phyloP scores from a whole-genome alignment of 2,329 filamentous ascomycete species.

The Trichoderma brevicompactum region DNA sequence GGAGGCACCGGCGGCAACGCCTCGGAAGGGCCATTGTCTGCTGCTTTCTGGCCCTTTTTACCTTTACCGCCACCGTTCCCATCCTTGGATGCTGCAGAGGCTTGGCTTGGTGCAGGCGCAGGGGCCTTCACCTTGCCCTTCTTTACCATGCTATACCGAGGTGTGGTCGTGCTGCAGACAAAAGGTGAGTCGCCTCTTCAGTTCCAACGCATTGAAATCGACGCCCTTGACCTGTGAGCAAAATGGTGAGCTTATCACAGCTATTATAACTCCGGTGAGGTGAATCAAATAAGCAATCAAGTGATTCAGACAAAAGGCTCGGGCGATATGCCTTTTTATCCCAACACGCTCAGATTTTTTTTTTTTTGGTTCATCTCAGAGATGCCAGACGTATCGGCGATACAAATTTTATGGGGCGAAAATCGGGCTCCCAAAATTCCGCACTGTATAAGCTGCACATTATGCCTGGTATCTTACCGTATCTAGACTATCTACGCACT shows the following conservation, averaged over 20 bases:
- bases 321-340: not conserved
- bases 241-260: not conserved
- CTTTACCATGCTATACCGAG: slow-evolving; percentile 49
- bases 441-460: not conserved
- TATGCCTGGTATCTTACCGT: not conserved
- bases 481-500: no score
- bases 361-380: not conserved
- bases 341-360: not conserved
- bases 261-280: not conserved
- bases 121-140: slow-evolving; percentile 58
- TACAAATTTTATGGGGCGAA: slow-evolving; percentile 25
- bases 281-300: not conserved
- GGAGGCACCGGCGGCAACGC: slow-evolving; percentile 51
- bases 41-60: slow-evolving; percentile 46
- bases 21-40: slow-evolving; percentile 38
- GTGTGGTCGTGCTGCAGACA: slow-evolving; percentile 18
- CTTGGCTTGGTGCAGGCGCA: slow-evolving; percentile 39
- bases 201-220: not conserved
- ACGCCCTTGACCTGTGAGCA: not conserved
- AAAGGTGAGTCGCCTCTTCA: not conserved
- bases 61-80: slow-evolving; percentile 43
- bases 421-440: not conserved
- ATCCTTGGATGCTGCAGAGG: slow-evolving; percentile 49
- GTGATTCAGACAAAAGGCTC: not conserved
- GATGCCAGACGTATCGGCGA: slow-evolving; percentile 6